Conservation (phyloP, 305 asterid genomes). For the Solanum hybrid region DNA sequence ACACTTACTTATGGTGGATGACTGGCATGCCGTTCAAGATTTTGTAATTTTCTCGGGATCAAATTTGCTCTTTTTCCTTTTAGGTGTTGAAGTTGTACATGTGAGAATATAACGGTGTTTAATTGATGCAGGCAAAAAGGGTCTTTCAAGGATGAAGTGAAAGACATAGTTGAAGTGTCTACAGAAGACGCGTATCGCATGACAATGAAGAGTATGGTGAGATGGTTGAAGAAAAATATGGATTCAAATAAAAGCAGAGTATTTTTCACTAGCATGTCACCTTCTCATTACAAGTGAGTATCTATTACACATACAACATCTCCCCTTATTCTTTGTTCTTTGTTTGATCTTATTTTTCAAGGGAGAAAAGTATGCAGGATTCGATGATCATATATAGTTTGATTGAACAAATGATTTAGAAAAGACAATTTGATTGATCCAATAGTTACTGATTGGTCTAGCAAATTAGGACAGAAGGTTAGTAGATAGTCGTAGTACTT, state of each 20-base stretch:
- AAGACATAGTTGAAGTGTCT: conserved; percentile 19
- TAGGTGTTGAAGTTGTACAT: background rate
- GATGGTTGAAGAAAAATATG: conserved; percentile 35
- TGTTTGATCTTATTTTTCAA: background rate
- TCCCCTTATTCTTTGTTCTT: background rate
- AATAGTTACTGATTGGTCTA: background rate
- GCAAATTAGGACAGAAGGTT: background rate
- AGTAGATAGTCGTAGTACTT: background rate
- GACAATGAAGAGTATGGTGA: conserved; percentile 30
- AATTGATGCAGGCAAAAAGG: conserved; percentile 27
- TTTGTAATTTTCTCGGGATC: conserved; percentile 4
- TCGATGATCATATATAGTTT: background rate
- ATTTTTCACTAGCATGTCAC: conserved; percentile 42
- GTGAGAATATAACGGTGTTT: background rate
- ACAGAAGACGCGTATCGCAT: conserved; percentile 38
- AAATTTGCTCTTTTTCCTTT: background rate
- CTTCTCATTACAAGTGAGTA: conserved; percentile 36
- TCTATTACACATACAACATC: background rate
- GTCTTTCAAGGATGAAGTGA: conserved; percentile 26
- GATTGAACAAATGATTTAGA: background rate
- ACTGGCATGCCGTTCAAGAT: conserved; percentile 16
- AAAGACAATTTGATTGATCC: background rate
- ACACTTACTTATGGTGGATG: conserved; percentile 28
- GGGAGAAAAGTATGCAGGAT: background rate
- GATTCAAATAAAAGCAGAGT: conserved; percentile 27